phyloP scores from a whole-genome alignment of 495 filamentous ascomycete genomes.

The Talaromyces trachyspermus region DNA sequence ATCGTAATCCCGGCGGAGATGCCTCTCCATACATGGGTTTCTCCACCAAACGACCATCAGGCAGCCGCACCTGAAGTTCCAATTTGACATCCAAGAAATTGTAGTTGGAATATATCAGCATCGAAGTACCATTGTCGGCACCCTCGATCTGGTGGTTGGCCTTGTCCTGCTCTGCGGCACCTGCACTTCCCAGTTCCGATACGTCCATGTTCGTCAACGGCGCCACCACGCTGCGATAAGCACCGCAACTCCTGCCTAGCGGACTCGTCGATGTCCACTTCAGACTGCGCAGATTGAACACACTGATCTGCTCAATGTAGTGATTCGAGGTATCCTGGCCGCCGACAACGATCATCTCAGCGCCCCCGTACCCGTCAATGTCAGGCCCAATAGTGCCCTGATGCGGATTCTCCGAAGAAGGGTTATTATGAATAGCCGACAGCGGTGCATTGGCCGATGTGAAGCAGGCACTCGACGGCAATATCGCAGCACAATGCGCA shows the following conservation, averaged over 20 bases:
- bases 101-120: slow-evolving; percentile 98
- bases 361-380: slow-evolving; percentile 83
- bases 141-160: slow-evolving; percentile 28
- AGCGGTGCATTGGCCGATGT: slow-evolving; percentile 73
- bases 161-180: slow-evolving; percentile 29
- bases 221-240: slow-evolving; percentile 90
- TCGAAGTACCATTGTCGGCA: slow-evolving; percentile 59
- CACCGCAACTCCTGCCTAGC: slow-evolving; percentile 84
- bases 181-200: slow-evolving; percentile 58
- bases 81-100: slow-evolving; percentile 97
- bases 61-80: slow-evolving; percentile 78
- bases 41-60: slow-evolving; percentile 79
- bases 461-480: slow-evolving; percentile 81
- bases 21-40: slow-evolving; percentile 81
- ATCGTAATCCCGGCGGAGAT: slow-evolving; percentile 84
- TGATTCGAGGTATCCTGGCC: slow-evolving; percentile 96
- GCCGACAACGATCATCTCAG: slow-evolving; percentile 95
- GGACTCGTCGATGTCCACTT: slow-evolving; percentile 88
- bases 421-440: slow-evolving; percentile 84
- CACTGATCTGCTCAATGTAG: slow-evolving; percentile 96
- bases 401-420: slow-evolving; percentile 67
- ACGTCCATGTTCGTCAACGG: slow-evolving; percentile 65
- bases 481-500: slow-evolving; percentile 90
- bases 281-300: slow-evolving; percentile 93
- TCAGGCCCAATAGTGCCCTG: slow-evolving; percentile 78